Percentiles rank a stretch among this genome's conserved stretches.
Conservation (phyloP, 805 yeast species). For the Pichia pseudocactophila region DNA sequence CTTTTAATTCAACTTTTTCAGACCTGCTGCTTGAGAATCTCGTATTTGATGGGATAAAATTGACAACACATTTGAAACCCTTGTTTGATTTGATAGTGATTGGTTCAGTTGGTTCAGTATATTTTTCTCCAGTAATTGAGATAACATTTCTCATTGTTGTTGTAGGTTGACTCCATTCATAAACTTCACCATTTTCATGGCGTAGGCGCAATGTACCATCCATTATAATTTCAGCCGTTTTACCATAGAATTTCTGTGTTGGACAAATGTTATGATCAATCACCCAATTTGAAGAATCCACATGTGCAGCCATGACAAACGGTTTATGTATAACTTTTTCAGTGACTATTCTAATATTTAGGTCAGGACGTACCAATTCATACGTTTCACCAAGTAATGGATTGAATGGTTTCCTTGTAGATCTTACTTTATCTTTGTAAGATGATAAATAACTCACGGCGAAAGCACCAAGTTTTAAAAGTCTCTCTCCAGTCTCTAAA, state of each 20-base stretch:
- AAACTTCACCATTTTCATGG: constrained; percentile 57
- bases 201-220: constrained; percentile 58
- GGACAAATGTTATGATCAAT: constrained; percentile 60
- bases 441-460: constrained; percentile 69
- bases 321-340: constrained; percentile 92
- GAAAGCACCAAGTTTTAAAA: constrained; percentile 68
- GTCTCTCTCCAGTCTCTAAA: constrained; percentile 45
- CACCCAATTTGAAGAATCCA: constrained; percentile 65
- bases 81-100: constrained; percentile 57
- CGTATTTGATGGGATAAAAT: constrained; percentile 64
- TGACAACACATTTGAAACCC: constrained; percentile 64
- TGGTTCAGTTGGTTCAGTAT: constrained; percentile 73
- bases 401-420: constrained; percentile 84
- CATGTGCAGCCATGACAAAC: constrained; percentile 61
- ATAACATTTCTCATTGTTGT: constrained; percentile 76
- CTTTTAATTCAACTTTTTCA: constrained; percentile 49
- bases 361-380: constrained; percentile 80
- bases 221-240: constrained; percentile 74
- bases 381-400: constrained; percentile 91
- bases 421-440: constrained; percentile 65
- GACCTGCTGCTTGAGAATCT: constrained; percentile 81
- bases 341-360: constrained; percentile 61
- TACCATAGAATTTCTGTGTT: constrained; percentile 90
- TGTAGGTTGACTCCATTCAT: constrained; percentile 76
- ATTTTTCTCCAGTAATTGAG: constrained; percentile 76